Evolutionary conservation across 257 asterid species (phyloP).

Genomic region (Coffea eugenioides): DNA sequence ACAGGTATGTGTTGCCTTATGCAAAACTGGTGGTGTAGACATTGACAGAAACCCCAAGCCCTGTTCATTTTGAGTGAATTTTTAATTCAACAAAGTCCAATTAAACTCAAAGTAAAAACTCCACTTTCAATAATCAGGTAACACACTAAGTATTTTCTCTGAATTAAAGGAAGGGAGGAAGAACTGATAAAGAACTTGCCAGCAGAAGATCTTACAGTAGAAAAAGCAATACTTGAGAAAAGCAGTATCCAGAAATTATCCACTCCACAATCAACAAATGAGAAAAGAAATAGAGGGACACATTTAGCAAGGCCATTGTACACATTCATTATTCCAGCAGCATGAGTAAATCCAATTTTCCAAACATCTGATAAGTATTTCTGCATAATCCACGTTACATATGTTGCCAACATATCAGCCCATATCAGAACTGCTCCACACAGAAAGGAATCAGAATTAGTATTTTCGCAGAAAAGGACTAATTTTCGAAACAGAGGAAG

Average conservation of each 20-base stretch:
- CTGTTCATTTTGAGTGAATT: constrained; percentile 14
- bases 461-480: no score
- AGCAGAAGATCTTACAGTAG: constrained; percentile 34
- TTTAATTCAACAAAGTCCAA: no score
- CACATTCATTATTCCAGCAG: constrained; percentile 52
- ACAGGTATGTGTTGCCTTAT: constrained; percentile 40
- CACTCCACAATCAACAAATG: constrained; percentile 27
- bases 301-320: constrained; percentile 41
- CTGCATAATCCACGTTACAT: constrained; percentile 54
- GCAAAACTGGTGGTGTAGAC: constrained; percentile 54
- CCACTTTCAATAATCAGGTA: no score
- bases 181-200: not conserved
- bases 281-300: constrained; percentile 39
- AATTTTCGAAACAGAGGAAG: no score
- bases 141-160: no score
- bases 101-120: no score
- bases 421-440: constrained; percentile 23
- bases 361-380: constrained; percentile 62
- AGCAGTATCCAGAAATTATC: constrained; percentile 42
- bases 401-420: constrained; percentile 29
- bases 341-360: constrained; percentile 49
- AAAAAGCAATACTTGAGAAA: constrained; percentile 45
- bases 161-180: no score
- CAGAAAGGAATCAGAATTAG: not conserved
- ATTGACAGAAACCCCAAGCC: constrained; percentile 51